Evolutionary conservation across 345 rosid genomes (phyloP).

Genomic region (Laguncularia racemosa): DNA sequence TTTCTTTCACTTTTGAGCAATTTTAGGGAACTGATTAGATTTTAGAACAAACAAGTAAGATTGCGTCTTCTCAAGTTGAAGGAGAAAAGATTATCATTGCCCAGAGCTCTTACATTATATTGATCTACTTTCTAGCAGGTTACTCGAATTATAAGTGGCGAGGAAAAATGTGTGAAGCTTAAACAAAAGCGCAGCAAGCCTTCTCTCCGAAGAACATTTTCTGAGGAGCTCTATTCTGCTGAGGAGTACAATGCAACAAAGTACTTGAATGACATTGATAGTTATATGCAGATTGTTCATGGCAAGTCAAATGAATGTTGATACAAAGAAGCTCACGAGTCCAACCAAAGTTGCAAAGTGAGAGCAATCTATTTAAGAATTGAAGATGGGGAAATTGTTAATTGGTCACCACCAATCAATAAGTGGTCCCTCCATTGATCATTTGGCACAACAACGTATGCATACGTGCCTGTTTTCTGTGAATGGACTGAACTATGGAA

Average conservation of each 20-base stretch:
- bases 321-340: too few species aligned
- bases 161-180: slow-evolving; percentile 26
- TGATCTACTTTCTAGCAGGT: slow-evolving; percentile 27
- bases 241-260: slow-evolving; percentile 69
- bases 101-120: neutral
- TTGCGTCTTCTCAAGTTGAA: too few species aligned
- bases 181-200: slow-evolving; percentile 23
- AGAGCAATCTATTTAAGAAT: too few species aligned
- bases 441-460: too few species aligned
- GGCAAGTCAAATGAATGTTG: slow-evolving; percentile 7
- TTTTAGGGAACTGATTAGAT: neutral
- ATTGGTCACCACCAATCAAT: too few species aligned
- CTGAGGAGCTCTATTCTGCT: slow-evolving; percentile 55
- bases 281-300: slow-evolving; percentile 55
- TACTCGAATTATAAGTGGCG: slow-evolving; percentile 50
- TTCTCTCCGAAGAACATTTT: slow-evolving; percentile 47
- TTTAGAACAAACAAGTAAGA: too few species aligned
- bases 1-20: too few species aligned
- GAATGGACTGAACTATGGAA: too few species aligned
- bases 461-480: too few species aligned
- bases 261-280: slow-evolving; percentile 42
- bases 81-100: neutral
- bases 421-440: too few species aligned
- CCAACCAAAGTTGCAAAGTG: too few species aligned
- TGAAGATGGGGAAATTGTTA: too few species aligned